A percentile compares a stretch with the other conserved stretches of the same genome.
Conservation (phyloP, 2,329 filamentous ascomycete genomes). For the Geosmithia flava region DNA sequence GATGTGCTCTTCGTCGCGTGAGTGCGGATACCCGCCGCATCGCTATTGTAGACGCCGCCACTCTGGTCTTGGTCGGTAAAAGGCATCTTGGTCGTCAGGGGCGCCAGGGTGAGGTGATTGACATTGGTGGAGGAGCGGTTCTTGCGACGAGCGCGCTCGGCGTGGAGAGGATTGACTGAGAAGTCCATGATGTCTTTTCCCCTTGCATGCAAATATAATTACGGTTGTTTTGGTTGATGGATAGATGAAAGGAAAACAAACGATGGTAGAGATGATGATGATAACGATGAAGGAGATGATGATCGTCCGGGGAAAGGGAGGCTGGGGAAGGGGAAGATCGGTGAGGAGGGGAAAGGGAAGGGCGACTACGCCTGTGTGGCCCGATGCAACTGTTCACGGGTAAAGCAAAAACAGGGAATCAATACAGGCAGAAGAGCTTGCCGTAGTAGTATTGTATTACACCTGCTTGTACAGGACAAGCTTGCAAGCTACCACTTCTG, state of each 20-base stretch:
- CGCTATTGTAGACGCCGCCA: constrained; percentile 8
- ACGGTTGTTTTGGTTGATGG: neutral
- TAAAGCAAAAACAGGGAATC: too few species aligned
- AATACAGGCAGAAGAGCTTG: too few species aligned
- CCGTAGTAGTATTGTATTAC: too few species aligned
- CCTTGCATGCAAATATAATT: too few species aligned
- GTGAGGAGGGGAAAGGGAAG: neutral
- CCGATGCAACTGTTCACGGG: neutral
- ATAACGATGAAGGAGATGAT: neutral
- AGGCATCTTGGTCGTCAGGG: constrained; percentile 48
- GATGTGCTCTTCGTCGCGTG: constrained; percentile 22
- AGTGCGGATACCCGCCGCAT: constrained; percentile 16
- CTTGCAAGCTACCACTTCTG: too few species aligned
- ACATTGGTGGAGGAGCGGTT: constrained; percentile 46
- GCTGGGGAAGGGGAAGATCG: neutral
- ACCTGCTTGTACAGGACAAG: too few species aligned
- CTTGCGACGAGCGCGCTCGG: constrained; percentile 43
- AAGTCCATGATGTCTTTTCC: constrained; percentile 34
- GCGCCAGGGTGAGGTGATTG: constrained; percentile 50
- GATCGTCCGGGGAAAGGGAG: neutral
- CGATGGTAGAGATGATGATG: neutral
- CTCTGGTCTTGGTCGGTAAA: constrained; percentile 19
- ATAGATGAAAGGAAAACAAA: neutral
- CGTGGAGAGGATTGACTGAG: constrained; percentile 44
- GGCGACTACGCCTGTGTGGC: neutral